Evolutionary conservation across 257 asterid genomes (phyloP).

Genomic region (Dorcoceras hygrometricum): DNA sequence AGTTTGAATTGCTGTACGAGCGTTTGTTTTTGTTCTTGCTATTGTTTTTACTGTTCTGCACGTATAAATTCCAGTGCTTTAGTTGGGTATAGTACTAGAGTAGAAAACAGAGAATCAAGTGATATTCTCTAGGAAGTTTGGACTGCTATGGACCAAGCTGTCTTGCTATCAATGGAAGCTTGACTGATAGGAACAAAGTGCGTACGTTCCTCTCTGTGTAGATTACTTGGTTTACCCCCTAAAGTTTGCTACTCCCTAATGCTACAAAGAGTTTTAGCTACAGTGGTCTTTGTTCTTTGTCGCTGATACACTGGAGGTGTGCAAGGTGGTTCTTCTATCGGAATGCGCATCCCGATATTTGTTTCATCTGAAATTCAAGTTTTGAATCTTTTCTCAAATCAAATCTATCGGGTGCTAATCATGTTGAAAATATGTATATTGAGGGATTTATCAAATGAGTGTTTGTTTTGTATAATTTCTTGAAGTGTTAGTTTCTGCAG

Average conservation of each 20-base stretch:
- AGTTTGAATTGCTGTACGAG: not conserved
- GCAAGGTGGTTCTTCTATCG: not conserved
- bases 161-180: not conserved
- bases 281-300: not conserved
- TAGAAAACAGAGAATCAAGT: not conserved
- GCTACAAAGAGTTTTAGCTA: not conserved
- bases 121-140: not conserved
- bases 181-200: not conserved
- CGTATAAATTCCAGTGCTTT: not conserved
- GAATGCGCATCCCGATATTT: not conserved
- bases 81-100: not conserved
- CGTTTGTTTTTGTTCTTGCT: not conserved
- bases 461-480: not conserved
- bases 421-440: constrained; percentile 2
- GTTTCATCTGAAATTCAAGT: not conserved
- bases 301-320: not conserved
- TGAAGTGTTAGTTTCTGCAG: constrained; percentile 1
- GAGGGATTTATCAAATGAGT: constrained; percentile 4
- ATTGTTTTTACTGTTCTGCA: not conserved
- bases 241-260: not conserved
- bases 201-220: not conserved
- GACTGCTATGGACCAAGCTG: not conserved
- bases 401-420: not conserved
- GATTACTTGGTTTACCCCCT: not conserved
- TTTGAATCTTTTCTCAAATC: not conserved